Base-by-base conservation (phyloP, 2,329 filamentous ascomycete species). In the Cercospora zeae-maydis region DNA sequence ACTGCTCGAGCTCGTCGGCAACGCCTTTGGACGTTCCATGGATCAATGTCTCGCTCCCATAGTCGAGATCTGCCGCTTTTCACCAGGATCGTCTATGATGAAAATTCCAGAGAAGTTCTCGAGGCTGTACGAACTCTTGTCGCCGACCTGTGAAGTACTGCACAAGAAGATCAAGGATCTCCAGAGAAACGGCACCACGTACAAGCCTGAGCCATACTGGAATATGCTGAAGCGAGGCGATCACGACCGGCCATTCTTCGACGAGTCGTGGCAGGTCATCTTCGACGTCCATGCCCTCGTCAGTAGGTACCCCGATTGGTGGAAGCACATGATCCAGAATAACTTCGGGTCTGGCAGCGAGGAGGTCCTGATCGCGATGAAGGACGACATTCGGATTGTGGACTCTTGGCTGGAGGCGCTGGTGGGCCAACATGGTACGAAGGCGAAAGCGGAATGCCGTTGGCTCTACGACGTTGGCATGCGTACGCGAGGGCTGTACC, bases 251-350 rank as follows among this genome's bases (percentile, higher is more conserved):
- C 37, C 37, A 16, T 39, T 39, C 37, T 19, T 39, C n/a, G n/a
- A 39, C 1, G 14, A 10, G 9, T 39, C 37, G 37, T 3, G 1
- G 14, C 14, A 4, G 37, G 16, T 10, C 37, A 16, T 39, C 8
- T 3, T 3, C 6, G 37, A 16, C 4, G 9, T 39, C 6, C 9
- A 6, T 7, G 5, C 1, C n/a, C 37, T 39, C 37, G 16, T 39
- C 1, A 8, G 7, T 8, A 1, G 1, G 1, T 16, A 16, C 14
- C n/a, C 2, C 1, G 6, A 1, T 9, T 39, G 37, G 3, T 39
- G 37, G 37, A 3, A 2, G 4, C 37, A 39, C 8, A 19, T 39
- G 6, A 8, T 39, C 6, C 2, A 2, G 37, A 39, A n/a, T n/a
- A 39, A 39, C 7, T 39, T 39, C 37, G 37, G 37, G 14, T 16